phyloP scores from a whole-genome alignment of 225 moss, liverwort and hornwort species.

The Climacium dendroides region DNA sequence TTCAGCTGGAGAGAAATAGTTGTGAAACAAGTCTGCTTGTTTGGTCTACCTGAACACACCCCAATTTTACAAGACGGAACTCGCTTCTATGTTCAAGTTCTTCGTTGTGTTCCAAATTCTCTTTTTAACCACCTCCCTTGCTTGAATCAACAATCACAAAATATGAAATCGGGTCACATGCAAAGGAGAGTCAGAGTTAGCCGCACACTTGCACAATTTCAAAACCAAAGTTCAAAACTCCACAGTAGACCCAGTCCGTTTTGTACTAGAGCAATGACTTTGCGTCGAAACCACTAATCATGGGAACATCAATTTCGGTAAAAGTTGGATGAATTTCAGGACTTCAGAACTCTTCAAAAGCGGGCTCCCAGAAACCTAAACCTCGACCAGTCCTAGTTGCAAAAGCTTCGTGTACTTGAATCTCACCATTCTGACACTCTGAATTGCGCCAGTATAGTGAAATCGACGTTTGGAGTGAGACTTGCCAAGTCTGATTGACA shows the following conservation, averaged over 20 bases:
- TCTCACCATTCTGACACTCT: background rate
- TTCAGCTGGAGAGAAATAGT: background rate
- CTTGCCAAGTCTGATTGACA: background rate
- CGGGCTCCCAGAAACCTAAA: background rate
- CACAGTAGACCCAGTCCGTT: too few relatives aligned
- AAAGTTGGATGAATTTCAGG: background rate
- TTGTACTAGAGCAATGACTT: background rate
- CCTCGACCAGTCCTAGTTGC: too few relatives aligned
- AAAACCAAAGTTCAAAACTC: background rate
- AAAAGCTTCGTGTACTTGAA: background rate
- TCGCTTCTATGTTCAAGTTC: background rate
- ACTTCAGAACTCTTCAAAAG: background rate
- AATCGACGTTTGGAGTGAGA: too few relatives aligned
- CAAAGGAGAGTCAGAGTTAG: too few relatives aligned
- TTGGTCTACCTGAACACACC: background rate
- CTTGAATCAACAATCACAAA: background rate
- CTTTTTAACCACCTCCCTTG: too few relatives aligned
- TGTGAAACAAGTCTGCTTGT: background rate
- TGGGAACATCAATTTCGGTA: background rate
- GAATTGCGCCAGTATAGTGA: background rate
- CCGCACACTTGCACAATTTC: background rate
- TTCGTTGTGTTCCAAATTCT: background rate
- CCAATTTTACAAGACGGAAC: background rate
- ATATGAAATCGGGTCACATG: too few relatives aligned
- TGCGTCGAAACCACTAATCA: background rate